phyloP scores from a whole-genome alignment of 495 filamentous ascomycete genomes.

The Haplographium delicatum region DNA sequence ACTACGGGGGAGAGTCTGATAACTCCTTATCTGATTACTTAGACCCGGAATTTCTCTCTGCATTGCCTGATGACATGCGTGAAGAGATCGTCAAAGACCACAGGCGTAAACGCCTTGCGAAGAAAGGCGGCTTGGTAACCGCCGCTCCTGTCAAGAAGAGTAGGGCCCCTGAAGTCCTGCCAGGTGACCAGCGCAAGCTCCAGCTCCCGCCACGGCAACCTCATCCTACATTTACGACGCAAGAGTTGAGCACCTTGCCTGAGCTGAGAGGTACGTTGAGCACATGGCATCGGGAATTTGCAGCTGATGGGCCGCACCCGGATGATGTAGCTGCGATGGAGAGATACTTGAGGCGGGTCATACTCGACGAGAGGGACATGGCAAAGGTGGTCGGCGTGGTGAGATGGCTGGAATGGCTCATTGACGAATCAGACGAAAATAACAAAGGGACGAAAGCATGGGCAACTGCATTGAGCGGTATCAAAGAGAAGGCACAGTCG shows the following conservation, averaged over 20 bases:
- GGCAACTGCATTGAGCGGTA: constrained; percentile 42
- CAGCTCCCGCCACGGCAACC: constrained; percentile 45
- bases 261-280: constrained; percentile 58
- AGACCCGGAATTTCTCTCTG: constrained; percentile 70
- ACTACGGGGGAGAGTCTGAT: constrained; percentile 19
- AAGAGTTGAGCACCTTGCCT: constrained; percentile 44
- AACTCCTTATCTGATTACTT: constrained; percentile 37
- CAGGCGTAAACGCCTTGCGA: constrained; percentile 48
- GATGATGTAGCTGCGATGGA: constrained; percentile 71
- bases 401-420: constrained; percentile 67
- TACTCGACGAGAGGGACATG: constrained; percentile 68
- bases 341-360: constrained; percentile 62
- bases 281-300: constrained; percentile 64
- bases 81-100: constrained; percentile 72
- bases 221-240: constrained; percentile 61
- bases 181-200: constrained; percentile 34
- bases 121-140: constrained; percentile 32
- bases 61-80: constrained; percentile 75
- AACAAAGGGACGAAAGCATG: constrained; percentile 30
- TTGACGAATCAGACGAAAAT: constrained; percentile 45
- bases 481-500: constrained; percentile 54
- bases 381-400: constrained; percentile 64
- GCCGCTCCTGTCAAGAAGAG: constrained; percentile 13
- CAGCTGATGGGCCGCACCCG: constrained; percentile 61
- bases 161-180: constrained; percentile 12